Evolutionary conservation across 2,329 filamentous ascomycete genomes (phyloP).

Genomic region (Dactylellina drechsleri): DNA sequence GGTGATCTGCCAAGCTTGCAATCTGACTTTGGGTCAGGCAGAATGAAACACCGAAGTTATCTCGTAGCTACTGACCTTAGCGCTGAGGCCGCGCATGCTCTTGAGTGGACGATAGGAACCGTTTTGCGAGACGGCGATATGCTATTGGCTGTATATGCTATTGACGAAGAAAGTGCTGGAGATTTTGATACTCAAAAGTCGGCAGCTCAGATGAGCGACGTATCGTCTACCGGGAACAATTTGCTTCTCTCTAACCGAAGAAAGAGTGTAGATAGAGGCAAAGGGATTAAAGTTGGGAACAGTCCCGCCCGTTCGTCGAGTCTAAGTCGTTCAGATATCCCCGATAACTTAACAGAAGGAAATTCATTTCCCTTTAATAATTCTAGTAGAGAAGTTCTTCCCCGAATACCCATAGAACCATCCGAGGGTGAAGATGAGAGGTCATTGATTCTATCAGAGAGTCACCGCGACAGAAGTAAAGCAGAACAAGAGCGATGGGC

Average conservation of each 20-base stretch:
- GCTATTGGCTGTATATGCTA: slow-evolving; percentile 88
- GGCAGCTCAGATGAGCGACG: slow-evolving; percentile 62
- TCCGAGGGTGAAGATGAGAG: slow-evolving; percentile 52
- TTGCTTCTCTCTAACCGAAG: slow-evolving; percentile 56
- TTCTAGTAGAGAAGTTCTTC: slow-evolving; percentile 37
- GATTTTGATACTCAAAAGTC: slow-evolving; percentile 60
- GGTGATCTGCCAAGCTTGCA: slow-evolving; percentile 83
- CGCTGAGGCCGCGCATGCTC: slow-evolving; percentile 89
- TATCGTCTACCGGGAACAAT: slow-evolving; percentile 74
- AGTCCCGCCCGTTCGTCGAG: slow-evolving; percentile 41
- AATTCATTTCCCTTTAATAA: slow-evolving; percentile 23
- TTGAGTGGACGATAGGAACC: slow-evolving; percentile 97
- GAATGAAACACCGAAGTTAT: slow-evolving; percentile 84
- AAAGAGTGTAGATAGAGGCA: slow-evolving; percentile 36
- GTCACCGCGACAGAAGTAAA: slow-evolving; percentile 60
- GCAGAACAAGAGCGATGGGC: slow-evolving; percentile 81
- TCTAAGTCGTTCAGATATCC: slow-evolving; percentile 28
- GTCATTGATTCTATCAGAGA: not conserved
- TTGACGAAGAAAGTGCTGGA: slow-evolving; percentile 80
- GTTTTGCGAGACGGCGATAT: slow-evolving; percentile 94
- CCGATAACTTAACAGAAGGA: slow-evolving; percentile 25
- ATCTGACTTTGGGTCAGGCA: slow-evolving; percentile 79
- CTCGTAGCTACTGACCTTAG: slow-evolving; percentile 95
- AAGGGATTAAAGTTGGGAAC: slow-evolving; percentile 9
- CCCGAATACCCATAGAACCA: slow-evolving; percentile 27